Conservation (phyloP, 1,139 yeast species). For the Saccharomycopsis hybrid region DNA sequence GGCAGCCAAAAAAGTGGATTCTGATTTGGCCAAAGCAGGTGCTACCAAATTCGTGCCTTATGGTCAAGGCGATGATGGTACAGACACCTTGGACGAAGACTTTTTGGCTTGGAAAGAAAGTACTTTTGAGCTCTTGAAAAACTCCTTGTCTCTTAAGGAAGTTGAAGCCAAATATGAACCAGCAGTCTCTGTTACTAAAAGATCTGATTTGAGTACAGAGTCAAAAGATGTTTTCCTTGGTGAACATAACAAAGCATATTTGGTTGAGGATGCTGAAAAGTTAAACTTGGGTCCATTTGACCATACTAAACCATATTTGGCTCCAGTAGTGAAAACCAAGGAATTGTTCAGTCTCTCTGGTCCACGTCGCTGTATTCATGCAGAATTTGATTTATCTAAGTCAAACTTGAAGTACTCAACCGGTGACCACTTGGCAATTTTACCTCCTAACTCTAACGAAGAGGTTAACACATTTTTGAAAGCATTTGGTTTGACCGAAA, state of each 20-base stretch:
- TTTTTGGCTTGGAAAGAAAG: conserved; percentile 74
- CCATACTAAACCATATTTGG: conserved; percentile 76
- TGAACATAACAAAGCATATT: conserved; percentile 70
- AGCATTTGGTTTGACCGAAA: conserved; percentile 54
- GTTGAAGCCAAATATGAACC: conserved; percentile 77
- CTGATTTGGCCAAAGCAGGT: conserved; percentile 49
- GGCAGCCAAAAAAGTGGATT: conserved; percentile 60
- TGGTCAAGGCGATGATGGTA: conserved; percentile 82
- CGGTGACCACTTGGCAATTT: conserved; percentile 92
- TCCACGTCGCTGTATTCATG: conserved; percentile 63
- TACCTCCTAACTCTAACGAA: conserved; percentile 87
- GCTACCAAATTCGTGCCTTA: conserved; percentile 56
- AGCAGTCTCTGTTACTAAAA: conserved; percentile 42
- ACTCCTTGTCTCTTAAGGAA: conserved; percentile 61
- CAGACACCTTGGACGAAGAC: conserved; percentile 80
- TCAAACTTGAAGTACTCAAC: conserved; percentile 81
- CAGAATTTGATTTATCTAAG: conserved; percentile 74
- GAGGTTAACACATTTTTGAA: conserved; percentile 58
- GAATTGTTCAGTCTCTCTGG: conserved; percentile 56
- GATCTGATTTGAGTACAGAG: conserved; percentile 28
- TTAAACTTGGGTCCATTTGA: conserved; percentile 73
- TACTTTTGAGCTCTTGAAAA: conserved; percentile 42
- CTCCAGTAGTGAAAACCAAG: conserved; percentile 51
- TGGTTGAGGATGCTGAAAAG: conserved; percentile 30
- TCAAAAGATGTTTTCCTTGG: conserved; percentile 63